Conservation (phyloP, 768 basidiomycete genomes). For the Filobasidium wieringae region DNA sequence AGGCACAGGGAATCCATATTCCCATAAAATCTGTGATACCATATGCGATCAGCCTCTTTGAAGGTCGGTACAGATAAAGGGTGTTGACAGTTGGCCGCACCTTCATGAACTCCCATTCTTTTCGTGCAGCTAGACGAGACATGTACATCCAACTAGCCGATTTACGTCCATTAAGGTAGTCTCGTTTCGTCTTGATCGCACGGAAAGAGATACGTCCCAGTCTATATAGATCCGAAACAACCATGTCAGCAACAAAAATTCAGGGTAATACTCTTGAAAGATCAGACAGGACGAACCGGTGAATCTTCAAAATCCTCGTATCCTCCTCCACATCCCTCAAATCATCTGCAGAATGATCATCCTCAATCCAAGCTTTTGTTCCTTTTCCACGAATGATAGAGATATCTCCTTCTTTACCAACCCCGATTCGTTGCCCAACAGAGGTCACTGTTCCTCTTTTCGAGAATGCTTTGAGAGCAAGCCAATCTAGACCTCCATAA, state of each 20-base stretch:
- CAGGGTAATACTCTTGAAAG: too few species aligned
- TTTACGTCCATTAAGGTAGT: conserved; percentile 89
- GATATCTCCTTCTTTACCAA: conserved; percentile 90
- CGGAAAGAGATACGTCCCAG: conserved; percentile 96
- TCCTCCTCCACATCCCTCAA: conserved; percentile 39
- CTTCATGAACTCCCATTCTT: conserved; percentile 99
- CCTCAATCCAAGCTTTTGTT: conserved; percentile 5
- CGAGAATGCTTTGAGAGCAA: conserved; percentile 84
- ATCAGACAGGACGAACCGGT: conserved; percentile 49
- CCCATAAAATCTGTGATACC: conserved; percentile 61
- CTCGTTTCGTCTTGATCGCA: conserved; percentile 88
- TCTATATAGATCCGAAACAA: too few species aligned
- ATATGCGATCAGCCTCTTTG: not conserved
- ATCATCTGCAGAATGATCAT: conserved; percentile 3
- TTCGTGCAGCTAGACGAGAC: conserved; percentile 88
- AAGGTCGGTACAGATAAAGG: too few species aligned
- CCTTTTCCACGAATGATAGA: conserved; percentile 24
- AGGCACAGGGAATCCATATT: conserved; percentile 87
- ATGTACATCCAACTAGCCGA: conserved; percentile 99
- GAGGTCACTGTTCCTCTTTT: conserved; percentile 57
- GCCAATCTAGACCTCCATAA: conserved; percentile 95
- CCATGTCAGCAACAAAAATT: conserved; percentile 5
- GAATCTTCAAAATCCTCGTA: conserved; percentile 83
- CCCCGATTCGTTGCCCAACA: conserved; percentile 94
- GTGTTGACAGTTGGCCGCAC: conserved; percentile 28